phyloP scores from a whole-genome alignment of 805 yeast species.

The Candida silvicultrix region DNA sequence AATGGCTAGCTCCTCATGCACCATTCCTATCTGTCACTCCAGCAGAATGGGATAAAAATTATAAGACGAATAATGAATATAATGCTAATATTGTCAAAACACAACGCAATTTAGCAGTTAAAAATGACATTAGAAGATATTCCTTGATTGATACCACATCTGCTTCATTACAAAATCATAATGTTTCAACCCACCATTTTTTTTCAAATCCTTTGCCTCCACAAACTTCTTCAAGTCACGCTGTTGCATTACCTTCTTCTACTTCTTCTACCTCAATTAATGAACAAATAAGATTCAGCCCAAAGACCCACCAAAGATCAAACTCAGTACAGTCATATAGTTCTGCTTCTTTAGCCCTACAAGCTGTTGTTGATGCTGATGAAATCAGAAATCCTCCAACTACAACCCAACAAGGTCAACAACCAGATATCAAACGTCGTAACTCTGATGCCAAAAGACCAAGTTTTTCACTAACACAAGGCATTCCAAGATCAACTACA shows the following conservation, averaged over 20 bases:
- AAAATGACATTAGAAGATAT: conserved; percentile 26
- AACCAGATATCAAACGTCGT: conserved; percentile 5
- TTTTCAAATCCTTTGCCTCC: conserved; percentile 59
- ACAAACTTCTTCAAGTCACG: conserved; percentile 60
- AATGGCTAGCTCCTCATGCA: conserved; percentile 84
- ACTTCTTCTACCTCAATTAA: conserved; percentile 25
- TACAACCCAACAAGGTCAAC: not conserved
- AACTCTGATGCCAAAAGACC: conserved; percentile 10
- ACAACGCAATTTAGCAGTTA: conserved; percentile 15
- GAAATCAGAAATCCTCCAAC: conserved; percentile 19
- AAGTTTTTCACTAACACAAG: conserved; percentile 13
- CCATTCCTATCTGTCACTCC: conserved; percentile 81
- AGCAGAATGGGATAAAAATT: conserved; percentile 73
- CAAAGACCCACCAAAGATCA: conserved; percentile 29
- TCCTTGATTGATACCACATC: conserved; percentile 40
- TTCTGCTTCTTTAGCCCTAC: conserved; percentile 62
- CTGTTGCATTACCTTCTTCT: conserved; percentile 40
- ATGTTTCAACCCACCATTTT: conserved; percentile 21
- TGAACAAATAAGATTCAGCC: conserved; percentile 14
- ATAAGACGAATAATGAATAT: conserved; percentile 28
- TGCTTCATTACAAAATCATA: conserved; percentile 33
- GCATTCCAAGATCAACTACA: conserved; percentile 30
- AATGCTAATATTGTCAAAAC: conserved; percentile 2
- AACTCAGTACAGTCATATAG: conserved; percentile 35
- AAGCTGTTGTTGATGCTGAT: conserved; percentile 69